Evolutionary conservation across 108 stramenopile species (phyloP).

Genomic region (Aurantiochytrium sp.): DNA sequence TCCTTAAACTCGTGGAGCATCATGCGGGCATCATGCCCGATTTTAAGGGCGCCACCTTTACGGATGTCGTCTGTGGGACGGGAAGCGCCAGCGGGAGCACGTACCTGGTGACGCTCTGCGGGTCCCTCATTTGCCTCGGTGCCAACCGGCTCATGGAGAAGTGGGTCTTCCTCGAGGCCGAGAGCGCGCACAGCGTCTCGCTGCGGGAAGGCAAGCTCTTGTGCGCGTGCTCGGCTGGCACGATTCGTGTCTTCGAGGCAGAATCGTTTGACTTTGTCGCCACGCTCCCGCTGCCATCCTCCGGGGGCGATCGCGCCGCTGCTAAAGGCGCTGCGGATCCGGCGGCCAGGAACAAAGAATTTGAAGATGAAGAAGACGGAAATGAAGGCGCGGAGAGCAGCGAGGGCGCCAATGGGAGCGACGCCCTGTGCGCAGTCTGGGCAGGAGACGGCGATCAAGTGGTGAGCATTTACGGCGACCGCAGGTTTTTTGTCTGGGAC

Average conservation of each 20-base stretch:
- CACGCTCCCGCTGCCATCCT: slow-evolving; percentile 30
- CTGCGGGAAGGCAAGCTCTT: background rate
- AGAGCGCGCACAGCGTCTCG: background rate
- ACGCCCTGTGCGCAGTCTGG: background rate
- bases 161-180: slow-evolving; percentile 31
- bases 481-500: slow-evolving; percentile 28
- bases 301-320: background rate
- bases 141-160: slow-evolving; percentile 34
- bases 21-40: slow-evolving; percentile 38
- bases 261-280: slow-evolving; percentile 18
- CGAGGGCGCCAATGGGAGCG: background rate
- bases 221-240: slow-evolving; percentile 10
- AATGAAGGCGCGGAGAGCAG: background rate
- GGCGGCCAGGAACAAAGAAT: background rate
- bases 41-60: slow-evolving; percentile 29
- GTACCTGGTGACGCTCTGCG: slow-evolving; percentile 19
- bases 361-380: background rate
- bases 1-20: background rate
- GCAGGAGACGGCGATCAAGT: background rate
- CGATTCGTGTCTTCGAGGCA: slow-evolving; percentile 26
- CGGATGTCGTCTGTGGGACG: slow-evolving; percentile 28
- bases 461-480: slow-evolving; percentile 27
- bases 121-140: slow-evolving; percentile 11
- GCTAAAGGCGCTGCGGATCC: background rate
- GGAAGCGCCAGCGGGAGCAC: background rate